These are phyloP conservation scores for Syzygium syzygioides DNA, from an alignment of 441 rosid genomes.

Conservation along the genomic window DNA sequence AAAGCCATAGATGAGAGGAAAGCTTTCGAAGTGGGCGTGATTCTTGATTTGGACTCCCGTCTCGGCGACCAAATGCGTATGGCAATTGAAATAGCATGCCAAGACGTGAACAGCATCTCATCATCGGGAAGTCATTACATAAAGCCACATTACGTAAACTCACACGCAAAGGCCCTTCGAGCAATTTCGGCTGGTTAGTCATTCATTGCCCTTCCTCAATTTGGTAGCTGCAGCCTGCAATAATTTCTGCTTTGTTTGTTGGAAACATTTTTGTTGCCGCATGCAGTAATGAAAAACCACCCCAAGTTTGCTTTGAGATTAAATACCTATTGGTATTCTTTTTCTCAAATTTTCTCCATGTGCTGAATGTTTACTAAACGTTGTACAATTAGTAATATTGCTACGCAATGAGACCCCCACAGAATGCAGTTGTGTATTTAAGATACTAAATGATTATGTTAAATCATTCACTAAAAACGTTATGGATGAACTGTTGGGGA, in stretches of 20 bases:
- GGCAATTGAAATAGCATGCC: constrained; percentile 34
- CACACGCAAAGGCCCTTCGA: constrained; percentile 18
- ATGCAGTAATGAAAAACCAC: not conserved
- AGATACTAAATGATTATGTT: not conserved
- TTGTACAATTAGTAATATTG: not conserved
- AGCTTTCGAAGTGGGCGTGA: constrained; percentile 26
- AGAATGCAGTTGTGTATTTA: not conserved
- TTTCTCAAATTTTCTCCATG: not conserved
- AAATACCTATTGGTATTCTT: not conserved
- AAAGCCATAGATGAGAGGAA: not conserved
- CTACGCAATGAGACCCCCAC: not conserved
- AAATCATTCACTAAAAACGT: not conserved
- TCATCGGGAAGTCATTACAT: constrained; percentile 10
- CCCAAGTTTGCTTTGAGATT: not conserved
- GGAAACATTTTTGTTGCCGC: not conserved
- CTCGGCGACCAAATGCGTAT: constrained; percentile 26
- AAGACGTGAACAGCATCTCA: constrained; percentile 9
- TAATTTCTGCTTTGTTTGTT: not conserved
- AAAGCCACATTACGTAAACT: constrained; percentile 22
- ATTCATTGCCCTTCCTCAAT: not conserved
- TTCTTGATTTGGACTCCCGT: constrained; percentile 28
- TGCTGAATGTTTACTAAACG: not conserved
- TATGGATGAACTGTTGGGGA: not conserved
- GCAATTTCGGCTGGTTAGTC: constrained; percentile 25
- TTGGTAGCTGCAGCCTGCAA: not conserved